Evolutionary conservation across 2,329 filamentous ascomycete genomes (phyloP).

Genomic region (Ophiostoma montium): DNA sequence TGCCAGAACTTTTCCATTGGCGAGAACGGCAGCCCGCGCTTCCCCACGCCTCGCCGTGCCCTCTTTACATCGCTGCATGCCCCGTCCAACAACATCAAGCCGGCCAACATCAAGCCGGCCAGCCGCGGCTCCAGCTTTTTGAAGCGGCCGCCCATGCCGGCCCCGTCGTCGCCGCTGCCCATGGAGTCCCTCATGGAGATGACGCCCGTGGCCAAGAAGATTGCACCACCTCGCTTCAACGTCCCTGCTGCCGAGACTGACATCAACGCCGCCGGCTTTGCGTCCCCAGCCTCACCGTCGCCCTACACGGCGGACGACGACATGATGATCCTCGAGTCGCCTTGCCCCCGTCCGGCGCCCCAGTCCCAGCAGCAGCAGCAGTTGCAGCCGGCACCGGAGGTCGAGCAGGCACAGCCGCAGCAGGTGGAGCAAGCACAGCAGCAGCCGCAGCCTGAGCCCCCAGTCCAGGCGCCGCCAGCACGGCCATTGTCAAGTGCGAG

Average conservation of each 20-base stretch:
- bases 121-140: slow-evolving; percentile 43
- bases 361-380: not conserved
- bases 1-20: slow-evolving; percentile 97
- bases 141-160: slow-evolving; percentile 67
- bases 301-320: slow-evolving; percentile 31
- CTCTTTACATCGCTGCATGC: slow-evolving; percentile 56
- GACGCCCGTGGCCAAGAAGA: slow-evolving; percentile 83
- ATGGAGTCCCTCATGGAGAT: slow-evolving; percentile 76
- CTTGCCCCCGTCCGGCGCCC: slow-evolving; percentile 16
- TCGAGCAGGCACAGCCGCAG: not conserved
- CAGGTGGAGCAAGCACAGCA: not conserved
- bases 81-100: not conserved
- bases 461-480: not conserved
- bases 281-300: slow-evolving; percentile 53
- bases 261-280: not conserved
- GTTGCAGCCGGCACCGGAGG: not conserved
- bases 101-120: not conserved
- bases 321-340: slow-evolving; percentile 44
- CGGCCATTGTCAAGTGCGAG: not conserved
- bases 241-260: slow-evolving; percentile 32
- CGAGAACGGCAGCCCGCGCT: slow-evolving; percentile 60
- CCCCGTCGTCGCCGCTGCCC: slow-evolving; percentile 68
- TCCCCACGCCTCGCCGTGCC: slow-evolving; percentile 70
- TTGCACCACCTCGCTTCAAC: slow-evolving; percentile 36
- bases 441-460: not conserved